These are phyloP conservation scores for Leptodermis oblonga DNA, from an alignment of 257 asterid species.

Conservation along the genomic window DNA sequence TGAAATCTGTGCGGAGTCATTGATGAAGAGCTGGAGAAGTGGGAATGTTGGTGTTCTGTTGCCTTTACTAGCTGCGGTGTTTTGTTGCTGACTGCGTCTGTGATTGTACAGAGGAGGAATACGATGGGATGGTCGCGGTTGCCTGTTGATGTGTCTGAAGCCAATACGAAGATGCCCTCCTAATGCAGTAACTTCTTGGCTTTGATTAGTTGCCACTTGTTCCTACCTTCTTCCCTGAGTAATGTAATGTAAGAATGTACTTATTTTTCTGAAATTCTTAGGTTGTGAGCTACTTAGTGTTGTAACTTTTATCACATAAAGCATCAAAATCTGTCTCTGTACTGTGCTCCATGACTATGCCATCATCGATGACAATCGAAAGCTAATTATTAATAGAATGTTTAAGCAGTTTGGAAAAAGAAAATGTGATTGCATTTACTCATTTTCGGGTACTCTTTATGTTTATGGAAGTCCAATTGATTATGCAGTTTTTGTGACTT, in stretches of 20 bases:
- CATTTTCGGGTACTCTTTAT: neutral
- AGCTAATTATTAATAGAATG: neutral
- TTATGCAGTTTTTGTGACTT: neutral
- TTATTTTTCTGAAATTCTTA: neutral
- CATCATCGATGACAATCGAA: neutral
- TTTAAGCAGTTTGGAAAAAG: neutral
- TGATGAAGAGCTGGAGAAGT: slow-evolving; percentile 58
- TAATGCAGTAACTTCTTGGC: neutral
- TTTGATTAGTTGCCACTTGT: neutral
- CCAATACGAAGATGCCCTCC: slow-evolving; percentile 28
- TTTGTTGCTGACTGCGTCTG: slow-evolving; percentile 51
- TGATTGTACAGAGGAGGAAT: slow-evolving; percentile 51
- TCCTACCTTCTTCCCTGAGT: neutral
- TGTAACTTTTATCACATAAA: neutral
- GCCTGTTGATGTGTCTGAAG: slow-evolving; percentile 66
- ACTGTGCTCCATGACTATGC: no score
- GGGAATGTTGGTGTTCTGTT: slow-evolving; percentile 32
- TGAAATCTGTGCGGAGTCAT: slow-evolving; percentile 45
- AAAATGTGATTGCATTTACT: neutral
- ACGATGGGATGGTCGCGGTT: slow-evolving; percentile 57
- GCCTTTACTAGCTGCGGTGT: slow-evolving; percentile 50
- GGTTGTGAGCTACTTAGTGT: neutral
- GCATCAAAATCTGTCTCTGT: neutral
- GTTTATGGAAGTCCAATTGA: neutral
- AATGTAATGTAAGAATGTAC: neutral